A percentile compares a stretch with the other conserved stretches of the same genome.
phyloP scores from a whole-genome alignment of 192 early-diverging fungal genomes.

The Powellomyces hirtus region DNA sequence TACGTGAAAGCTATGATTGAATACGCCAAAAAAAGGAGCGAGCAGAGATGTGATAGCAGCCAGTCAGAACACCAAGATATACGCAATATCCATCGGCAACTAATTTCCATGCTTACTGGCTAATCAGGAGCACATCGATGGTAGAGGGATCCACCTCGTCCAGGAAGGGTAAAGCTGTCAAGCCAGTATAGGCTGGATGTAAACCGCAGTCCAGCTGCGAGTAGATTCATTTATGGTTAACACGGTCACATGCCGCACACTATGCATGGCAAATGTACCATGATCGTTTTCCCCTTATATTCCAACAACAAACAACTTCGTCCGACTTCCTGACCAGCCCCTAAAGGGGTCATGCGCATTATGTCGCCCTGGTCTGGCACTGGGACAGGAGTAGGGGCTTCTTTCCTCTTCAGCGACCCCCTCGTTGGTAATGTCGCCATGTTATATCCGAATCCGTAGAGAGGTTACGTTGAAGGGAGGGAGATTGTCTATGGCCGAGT shows the following conservation, averaged over 20 bases:
- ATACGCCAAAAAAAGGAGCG: neutral
- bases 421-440: neutral
- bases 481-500: too few species aligned
- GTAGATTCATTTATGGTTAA: too few species aligned
- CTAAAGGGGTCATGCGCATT: constrained; percentile 87
- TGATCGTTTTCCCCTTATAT: constrained; percentile 94
- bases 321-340: constrained; percentile 97
- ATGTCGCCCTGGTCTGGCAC: constrained; percentile 67
- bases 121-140: constrained; percentile 89
- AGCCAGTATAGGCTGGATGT: constrained; percentile 90
- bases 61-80: neutral
- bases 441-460: too few species aligned
- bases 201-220: constrained; percentile 89
- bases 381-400: constrained; percentile 19
- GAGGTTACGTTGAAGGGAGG: too few species aligned
- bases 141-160: constrained; percentile 87
- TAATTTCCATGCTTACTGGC: constrained; percentile 63
- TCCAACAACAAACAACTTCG: constrained; percentile 88
- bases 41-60: neutral
- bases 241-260: too few species aligned
- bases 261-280: too few species aligned
- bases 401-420: constrained; percentile 15
- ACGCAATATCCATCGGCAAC: neutral
- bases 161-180: constrained; percentile 89
- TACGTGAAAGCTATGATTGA: constrained; percentile 80